Percentiles rank a stretch among this genome's conserved stretches.
Conservation (phyloP, 768 basidiomycete genomes). For the Xanthoconium purpureum region DNA sequence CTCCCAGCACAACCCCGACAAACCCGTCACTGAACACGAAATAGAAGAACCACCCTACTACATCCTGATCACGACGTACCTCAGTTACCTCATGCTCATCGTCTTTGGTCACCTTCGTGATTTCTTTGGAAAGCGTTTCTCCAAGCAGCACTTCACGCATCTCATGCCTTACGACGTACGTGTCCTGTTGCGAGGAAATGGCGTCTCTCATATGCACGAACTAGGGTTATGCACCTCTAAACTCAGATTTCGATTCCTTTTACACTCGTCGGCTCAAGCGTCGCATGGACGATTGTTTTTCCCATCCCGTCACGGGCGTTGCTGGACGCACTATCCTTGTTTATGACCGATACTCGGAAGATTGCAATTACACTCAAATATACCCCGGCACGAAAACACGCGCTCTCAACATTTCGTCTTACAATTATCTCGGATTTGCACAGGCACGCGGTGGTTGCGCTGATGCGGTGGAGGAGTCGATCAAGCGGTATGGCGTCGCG, state of each 20-base stretch:
- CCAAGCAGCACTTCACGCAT: constrained; percentile 68
- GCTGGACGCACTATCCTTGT: constrained; percentile 89
- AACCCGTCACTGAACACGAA: constrained; percentile 49
- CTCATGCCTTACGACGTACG: constrained; percentile 81
- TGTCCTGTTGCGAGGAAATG: constrained; percentile 13
- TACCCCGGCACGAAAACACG: constrained; percentile 80
- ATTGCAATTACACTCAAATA: constrained; percentile 76
- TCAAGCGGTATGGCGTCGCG: constrained; percentile 79
- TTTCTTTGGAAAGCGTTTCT: constrained; percentile 86
- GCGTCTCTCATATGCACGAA: not conserved
- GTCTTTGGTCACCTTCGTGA: constrained; percentile 90
- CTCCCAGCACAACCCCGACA: constrained; percentile 52
- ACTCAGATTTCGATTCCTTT: constrained; percentile 98
- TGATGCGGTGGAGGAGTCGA: constrained; percentile 84
- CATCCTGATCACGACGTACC: constrained; percentile 86
- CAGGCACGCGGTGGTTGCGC: constrained; percentile 91
- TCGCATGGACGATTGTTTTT: constrained; percentile 95
- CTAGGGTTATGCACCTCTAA: constrained; percentile 94
- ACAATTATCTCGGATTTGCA: constrained; percentile 99
- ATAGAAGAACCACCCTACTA: constrained; percentile 91
- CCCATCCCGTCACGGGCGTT: constrained; percentile 89
- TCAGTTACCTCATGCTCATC: constrained; percentile 92
- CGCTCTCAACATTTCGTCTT: constrained; percentile 94
- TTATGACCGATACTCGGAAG: constrained; percentile 78
- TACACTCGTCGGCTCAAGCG: constrained; percentile 94